Percentiles rank a stretch among this genome's conserved stretches.
Evolutionary conservation across 2,329 filamentous ascomycete genomes (phyloP).

Genomic region (Curvularia hawaiiensis): DNA sequence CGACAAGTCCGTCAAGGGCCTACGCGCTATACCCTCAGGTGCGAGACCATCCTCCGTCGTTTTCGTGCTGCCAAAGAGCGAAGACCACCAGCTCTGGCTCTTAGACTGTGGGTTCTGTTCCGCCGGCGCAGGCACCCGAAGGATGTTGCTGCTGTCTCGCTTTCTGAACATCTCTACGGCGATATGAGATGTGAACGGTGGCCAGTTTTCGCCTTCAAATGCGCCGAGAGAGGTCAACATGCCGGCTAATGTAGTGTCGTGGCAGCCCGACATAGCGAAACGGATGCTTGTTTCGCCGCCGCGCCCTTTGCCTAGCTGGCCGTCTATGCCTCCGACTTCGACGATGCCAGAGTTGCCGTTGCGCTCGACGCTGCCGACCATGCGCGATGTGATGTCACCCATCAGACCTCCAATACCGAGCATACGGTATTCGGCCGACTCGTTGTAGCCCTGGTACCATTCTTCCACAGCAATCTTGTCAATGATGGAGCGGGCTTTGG

Average conservation of each 20-base stretch:
- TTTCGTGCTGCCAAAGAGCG: conserved; percentile 41
- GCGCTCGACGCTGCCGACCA: conserved; percentile 47
- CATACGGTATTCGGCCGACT: conserved; percentile 84
- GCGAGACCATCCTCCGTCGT: conserved; percentile 5
- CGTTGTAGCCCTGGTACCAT: conserved; percentile 87
- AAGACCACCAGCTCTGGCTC: conserved; percentile 44
- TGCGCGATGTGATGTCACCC: conserved; percentile 73
- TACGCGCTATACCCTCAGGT: conserved; percentile 63
- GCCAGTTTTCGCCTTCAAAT: conserved; percentile 77
- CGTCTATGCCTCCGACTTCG: conserved; percentile 44
- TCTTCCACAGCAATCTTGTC: conserved; percentile 81
- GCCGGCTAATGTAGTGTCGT: conserved; percentile 90
- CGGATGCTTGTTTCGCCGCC: conserved; percentile 63
- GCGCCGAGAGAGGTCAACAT: conserved; percentile 79
- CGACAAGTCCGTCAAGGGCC: conserved; percentile 61
- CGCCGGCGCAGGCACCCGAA: not conserved
- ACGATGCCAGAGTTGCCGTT: conserved; percentile 48
- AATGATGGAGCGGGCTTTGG: conserved; percentile 70
- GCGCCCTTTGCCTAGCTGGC: conserved; percentile 47
- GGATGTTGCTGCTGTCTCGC: conserved; percentile 25
- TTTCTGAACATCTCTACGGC: conserved; percentile 87
- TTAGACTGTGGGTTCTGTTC: conserved; percentile 17
- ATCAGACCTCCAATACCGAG: conserved; percentile 85
- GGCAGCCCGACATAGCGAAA: conserved; percentile 83
- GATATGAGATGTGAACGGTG: conserved; percentile 90